Conservation (phyloP, 2,329 filamentous ascomycete species). For the Hypoxylon sp. region DNA sequence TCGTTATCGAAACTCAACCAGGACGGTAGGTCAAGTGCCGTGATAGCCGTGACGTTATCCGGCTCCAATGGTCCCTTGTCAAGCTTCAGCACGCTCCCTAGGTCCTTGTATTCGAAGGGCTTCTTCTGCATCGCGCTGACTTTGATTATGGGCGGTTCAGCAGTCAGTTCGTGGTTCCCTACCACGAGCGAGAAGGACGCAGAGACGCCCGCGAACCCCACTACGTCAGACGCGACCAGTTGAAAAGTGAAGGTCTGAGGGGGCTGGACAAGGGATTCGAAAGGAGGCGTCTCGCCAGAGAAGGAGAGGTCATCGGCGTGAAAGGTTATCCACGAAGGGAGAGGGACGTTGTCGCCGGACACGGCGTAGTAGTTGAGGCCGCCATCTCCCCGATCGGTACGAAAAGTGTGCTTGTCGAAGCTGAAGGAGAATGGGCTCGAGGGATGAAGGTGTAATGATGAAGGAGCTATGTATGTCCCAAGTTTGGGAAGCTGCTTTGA, state of each 20-base stretch:
- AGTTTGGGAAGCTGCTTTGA: slow-evolving; percentile 68
- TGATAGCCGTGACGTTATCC: slow-evolving; percentile 64
- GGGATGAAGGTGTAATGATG: slow-evolving; percentile 68
- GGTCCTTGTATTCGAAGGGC: slow-evolving; percentile 64
- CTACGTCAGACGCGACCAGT: slow-evolving; percentile 81
- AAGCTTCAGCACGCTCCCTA: slow-evolving; percentile 66
- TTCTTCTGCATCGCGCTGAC: slow-evolving; percentile 69
- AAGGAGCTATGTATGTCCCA: slow-evolving; percentile 71
- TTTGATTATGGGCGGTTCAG: slow-evolving; percentile 67
- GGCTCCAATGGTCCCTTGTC: slow-evolving; percentile 66
- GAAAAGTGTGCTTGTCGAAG: slow-evolving; percentile 73
- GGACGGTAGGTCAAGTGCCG: slow-evolving; percentile 65
- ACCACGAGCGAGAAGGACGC: slow-evolving; percentile 79
- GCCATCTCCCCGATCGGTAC: slow-evolving; percentile 56
- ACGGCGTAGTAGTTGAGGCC: slow-evolving; percentile 80
- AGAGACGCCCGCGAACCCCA: slow-evolving; percentile 78
- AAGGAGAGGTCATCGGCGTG: slow-evolving; percentile 74
- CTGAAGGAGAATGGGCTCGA: slow-evolving; percentile 65
- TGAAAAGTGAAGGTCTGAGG: slow-evolving; percentile 79
- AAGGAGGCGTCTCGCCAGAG: slow-evolving; percentile 75
- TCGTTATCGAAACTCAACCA: slow-evolving; percentile 77
- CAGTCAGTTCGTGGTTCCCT: slow-evolving; percentile 76
- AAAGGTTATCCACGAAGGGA: slow-evolving; percentile 89
- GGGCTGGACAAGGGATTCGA: slow-evolving; percentile 71
- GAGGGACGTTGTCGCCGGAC: slow-evolving; percentile 80